Evolutionary conservation across 352 stramenopile genomes (phyloP).

Genomic region (Phytophthora pluvialis): DNA sequence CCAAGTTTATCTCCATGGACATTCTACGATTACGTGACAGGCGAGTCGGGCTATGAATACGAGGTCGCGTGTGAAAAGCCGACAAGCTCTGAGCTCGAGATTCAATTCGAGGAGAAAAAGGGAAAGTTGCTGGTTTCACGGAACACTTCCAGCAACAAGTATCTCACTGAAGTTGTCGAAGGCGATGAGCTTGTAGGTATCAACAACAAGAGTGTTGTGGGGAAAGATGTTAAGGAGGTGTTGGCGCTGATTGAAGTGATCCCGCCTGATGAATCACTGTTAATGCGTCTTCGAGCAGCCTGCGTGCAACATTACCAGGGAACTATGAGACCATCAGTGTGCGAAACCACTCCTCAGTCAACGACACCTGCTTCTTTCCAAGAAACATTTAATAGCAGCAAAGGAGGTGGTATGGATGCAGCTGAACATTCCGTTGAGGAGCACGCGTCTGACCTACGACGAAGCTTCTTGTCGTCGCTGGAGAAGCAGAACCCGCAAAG

Average conservation of each 20-base stretch:
- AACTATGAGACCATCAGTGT: not conserved
- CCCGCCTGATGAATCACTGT: slow-evolving; percentile 35
- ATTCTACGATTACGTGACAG: slow-evolving; percentile 72
- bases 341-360: slow-evolving; percentile 26
- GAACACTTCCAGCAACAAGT: slow-evolving; percentile 33
- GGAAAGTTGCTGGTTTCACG: slow-evolving; percentile 49
- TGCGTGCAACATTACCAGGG: slow-evolving; percentile 30
- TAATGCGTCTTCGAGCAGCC: slow-evolving; percentile 58
- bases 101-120: slow-evolving; percentile 50
- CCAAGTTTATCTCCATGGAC: slow-evolving; percentile 74
- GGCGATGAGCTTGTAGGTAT: slow-evolving; percentile 73
- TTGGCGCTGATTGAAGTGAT: slow-evolving; percentile 41
- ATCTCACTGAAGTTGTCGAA: slow-evolving; percentile 35
- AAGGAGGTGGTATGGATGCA: slow-evolving; percentile 3
- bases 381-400: slow-evolving; percentile 12
- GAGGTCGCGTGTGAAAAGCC: slow-evolving; percentile 65
- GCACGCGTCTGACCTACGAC: slow-evolving; percentile 41
- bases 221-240: slow-evolving; percentile 46
- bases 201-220: slow-evolving; percentile 58
- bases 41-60: slow-evolving; percentile 71
- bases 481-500: slow-evolving; percentile 36
- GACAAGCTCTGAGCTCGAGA: slow-evolving; percentile 37
- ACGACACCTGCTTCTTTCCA: slow-evolving; percentile 27
- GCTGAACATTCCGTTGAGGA: slow-evolving; percentile 33
- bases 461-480: slow-evolving; percentile 43